These are phyloP conservation scores for Globisporangium heterothallicum DNA, from an alignment of 352 stramenopile species.

Conservation along the genomic window DNA sequence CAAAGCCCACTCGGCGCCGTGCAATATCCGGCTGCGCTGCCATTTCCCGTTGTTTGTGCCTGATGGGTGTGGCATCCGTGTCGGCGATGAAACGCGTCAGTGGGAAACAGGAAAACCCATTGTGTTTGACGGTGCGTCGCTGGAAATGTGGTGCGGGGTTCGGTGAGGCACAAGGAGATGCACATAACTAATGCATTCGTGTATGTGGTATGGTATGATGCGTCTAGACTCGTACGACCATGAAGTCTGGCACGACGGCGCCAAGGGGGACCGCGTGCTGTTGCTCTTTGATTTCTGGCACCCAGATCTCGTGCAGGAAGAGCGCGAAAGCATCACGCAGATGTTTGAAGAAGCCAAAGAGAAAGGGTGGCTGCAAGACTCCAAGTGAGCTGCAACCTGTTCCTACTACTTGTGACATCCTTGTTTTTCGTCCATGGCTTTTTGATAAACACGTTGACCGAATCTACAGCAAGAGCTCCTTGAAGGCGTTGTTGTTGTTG, in stretches of 20 bases:
- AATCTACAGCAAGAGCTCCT: not conserved
- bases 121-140: constrained; percentile 68
- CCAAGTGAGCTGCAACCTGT: constrained; percentile 15
- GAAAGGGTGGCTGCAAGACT: constrained; percentile 74
- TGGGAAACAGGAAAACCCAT: constrained; percentile 80
- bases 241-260: constrained; percentile 71
- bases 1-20: constrained; percentile 90
- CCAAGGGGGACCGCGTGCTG: constrained; percentile 66
- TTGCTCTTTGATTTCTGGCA: constrained; percentile 86
- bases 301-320: constrained; percentile 50
- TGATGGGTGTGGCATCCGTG: constrained; percentile 85
- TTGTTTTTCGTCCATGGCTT: not conserved
- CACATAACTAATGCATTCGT: not conserved
- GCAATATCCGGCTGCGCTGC: constrained; percentile 93
- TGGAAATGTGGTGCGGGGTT: too few species aligned
- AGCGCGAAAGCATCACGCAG: constrained; percentile 48
- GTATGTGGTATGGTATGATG: not conserved
- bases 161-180: too few species aligned
- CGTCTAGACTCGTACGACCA: constrained; percentile 74
- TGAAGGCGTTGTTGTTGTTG: not conserved
- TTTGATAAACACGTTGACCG: not conserved
- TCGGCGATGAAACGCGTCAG: constrained; percentile 80
- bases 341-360: constrained; percentile 74
- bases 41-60: constrained; percentile 93
- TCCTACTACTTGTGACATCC: not conserved